phyloP scores from a whole-genome alignment of 768 basidiomycete genomes.

The Leucosporidium scottii region DNA sequence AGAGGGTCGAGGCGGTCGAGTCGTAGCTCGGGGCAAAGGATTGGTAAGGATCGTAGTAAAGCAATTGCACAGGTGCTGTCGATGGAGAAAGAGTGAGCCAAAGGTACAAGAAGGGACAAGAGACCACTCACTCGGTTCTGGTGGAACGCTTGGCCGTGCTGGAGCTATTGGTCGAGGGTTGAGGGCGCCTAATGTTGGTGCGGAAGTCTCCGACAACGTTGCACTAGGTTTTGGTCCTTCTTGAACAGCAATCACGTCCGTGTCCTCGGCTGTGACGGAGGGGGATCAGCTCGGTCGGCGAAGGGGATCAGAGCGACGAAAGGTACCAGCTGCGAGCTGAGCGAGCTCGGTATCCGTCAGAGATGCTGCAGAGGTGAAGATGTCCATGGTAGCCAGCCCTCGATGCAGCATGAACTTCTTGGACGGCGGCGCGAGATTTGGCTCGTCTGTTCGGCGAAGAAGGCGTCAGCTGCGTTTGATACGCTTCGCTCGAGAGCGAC shows the following conservation, averaged over 20 bases:
- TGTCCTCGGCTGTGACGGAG: constrained; percentile 7
- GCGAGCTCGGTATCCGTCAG: background rate
- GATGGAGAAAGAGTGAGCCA: background rate
- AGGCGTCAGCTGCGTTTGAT: too few relatives aligned
- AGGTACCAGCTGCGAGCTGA: background rate
- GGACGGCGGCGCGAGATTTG: background rate
- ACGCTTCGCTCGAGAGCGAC: too few relatives aligned
- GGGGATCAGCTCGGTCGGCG: background rate
- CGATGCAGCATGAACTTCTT: constrained; percentile 15
- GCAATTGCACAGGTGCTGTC: constrained; percentile 1
- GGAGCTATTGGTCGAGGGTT: background rate
- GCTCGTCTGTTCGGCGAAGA: background rate
- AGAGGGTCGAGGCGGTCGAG: constrained; percentile 18
- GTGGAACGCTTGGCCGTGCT: background rate
- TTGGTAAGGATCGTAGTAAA: constrained; percentile 25
- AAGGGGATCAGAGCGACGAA: background rate
- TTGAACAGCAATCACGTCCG: constrained; percentile 3
- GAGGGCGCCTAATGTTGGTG: background rate
- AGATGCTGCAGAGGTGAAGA: background rate
- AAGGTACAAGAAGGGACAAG: background rate
- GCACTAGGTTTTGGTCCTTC: background rate
- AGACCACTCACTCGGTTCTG: background rate
- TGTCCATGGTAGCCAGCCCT: background rate
- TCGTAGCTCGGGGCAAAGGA: constrained; percentile 30
- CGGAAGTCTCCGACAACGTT: too few relatives aligned